phyloP scores from a whole-genome alignment of 257 asterid genomes.

The Ajuga chamaepitys region DNA sequence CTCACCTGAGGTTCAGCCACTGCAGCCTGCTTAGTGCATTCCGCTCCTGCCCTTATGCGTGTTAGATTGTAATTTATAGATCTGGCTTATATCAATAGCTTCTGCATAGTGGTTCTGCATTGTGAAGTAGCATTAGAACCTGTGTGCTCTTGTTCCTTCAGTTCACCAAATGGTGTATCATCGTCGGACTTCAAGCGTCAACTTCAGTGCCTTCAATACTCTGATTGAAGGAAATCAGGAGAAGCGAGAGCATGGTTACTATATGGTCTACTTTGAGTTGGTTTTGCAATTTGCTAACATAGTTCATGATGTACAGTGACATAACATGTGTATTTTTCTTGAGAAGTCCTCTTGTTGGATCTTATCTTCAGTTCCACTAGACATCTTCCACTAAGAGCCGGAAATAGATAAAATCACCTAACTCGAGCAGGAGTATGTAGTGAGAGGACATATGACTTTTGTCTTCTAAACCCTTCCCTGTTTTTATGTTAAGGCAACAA shows the following conservation, averaged over 20 bases:
- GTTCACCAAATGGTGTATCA: too few relatives aligned
- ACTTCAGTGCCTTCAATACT: too few relatives aligned
- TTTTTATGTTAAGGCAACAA: neutral
- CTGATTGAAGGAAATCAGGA: neutral
- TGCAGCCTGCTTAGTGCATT: too few relatives aligned
- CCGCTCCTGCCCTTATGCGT: too few relatives aligned
- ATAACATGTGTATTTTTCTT: too few relatives aligned
- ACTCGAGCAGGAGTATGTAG: neutral
- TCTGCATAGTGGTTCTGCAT: too few relatives aligned
- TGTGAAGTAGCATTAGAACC: too few relatives aligned
- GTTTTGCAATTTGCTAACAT: neutral
- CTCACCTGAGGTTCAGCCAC: too few relatives aligned
- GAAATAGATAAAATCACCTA: neutral
- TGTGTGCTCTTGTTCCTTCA: too few relatives aligned
- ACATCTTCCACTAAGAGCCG: neutral
- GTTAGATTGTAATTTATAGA: too few relatives aligned
- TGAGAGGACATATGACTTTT: neutral
- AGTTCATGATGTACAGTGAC: neutral
- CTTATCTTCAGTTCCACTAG: neutral
- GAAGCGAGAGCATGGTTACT: neutral
- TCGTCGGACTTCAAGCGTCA: too few relatives aligned
- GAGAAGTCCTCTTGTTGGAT: neutral
- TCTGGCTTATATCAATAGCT: too few relatives aligned
- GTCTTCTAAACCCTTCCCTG: neutral
- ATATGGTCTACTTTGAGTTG: neutral